Evolutionary conservation across 1,139 yeast species (phyloP), one percentile per base, ranked within the genome.

Genomic region (Candida glucosophila): DNA sequence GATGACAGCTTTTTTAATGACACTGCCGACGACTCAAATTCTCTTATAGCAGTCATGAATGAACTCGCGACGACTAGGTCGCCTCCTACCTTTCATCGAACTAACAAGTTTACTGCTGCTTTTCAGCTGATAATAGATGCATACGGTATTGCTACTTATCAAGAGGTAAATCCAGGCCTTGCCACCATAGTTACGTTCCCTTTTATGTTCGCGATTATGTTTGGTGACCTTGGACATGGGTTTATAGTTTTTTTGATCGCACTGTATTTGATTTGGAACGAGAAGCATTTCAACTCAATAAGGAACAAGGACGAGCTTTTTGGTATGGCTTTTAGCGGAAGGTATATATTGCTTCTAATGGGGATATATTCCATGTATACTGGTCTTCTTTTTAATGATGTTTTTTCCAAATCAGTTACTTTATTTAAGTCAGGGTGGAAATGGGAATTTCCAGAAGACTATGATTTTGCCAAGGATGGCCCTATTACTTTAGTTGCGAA

Each of bases 191-290:
- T 90, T 18, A 90, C 99, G 0, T 90, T 90, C 59, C 99, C 99
- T 9, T 90, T 92, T 55, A 85, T 90, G 95, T 90, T 90, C 62
- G 96, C 98, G 19, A 82, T 92, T 41, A 90, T 90, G 99, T 90
- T 90, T 66, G 99, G 98, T 55, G 99, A 90, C 58, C 56, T 88
- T 34, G 99, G 99, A 4, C 99, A 90, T 52, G 98, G 98, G 11
- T 61, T 85, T 29, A 70, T 92, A 33, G 64, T 92, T 41, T 60
- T 77, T 23, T 52, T 83, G 36, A 88, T 82, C 7, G 93, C 93
- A 6, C 49, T 74, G 17, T 63, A 65, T 22, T 58, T 90, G 41
- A 86, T 90, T 10, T 40, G 68, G 26, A 77, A 78, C 43, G 98
- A 90, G 53, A 54, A 55, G 30, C 57, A 58, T 27, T 67, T 90